phyloP scores from a whole-genome alignment of 2,329 filamentous ascomycete species.

The Sclerotinia subarctica region DNA sequence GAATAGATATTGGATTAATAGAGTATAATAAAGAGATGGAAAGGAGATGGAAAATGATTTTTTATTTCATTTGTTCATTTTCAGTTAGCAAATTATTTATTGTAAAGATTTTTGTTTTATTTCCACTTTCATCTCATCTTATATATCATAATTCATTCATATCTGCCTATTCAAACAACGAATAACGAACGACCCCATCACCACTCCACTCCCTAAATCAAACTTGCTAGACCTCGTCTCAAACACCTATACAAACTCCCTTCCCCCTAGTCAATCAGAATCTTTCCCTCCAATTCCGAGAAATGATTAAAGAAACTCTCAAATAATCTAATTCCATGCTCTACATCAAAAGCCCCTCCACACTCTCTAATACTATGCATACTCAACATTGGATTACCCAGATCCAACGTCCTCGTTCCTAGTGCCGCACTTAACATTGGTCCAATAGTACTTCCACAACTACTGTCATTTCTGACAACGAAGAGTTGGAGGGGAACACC shows the following conservation, averaged over 20 bases:
- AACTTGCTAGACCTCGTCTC: not conserved
- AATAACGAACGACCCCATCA: not conserved
- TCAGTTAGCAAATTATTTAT: no score
- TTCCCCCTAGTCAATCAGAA: slow-evolving; percentile 12
- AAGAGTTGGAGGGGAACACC: slow-evolving; percentile 91
- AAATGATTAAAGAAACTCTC: slow-evolving; percentile 83
- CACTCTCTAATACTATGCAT: slow-evolving; percentile 98
- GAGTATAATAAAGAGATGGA: no score
- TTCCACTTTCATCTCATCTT: not conserved
- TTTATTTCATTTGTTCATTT: no score
- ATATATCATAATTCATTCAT: not conserved
- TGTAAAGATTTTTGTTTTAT: no score
- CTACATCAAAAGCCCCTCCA: slow-evolving; percentile 81
- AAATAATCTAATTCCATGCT: slow-evolving; percentile 81
- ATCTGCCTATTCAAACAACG: not conserved
- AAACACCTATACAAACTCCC: no score
- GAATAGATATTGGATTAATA: no score
- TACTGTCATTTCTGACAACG: slow-evolving; percentile 91
- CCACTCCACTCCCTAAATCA: not conserved
- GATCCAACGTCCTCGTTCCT: slow-evolving; percentile 82
- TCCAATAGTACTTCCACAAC: slow-evolving; percentile 93
- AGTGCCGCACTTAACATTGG: slow-evolving; percentile 90
- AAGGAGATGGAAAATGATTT: no score
- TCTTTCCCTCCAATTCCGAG: slow-evolving; percentile 62
- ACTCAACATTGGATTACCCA: slow-evolving; percentile 76